Base-by-base conservation (phyloP, 495 filamentous ascomycete species). In the Neurospora sp. region DNA sequence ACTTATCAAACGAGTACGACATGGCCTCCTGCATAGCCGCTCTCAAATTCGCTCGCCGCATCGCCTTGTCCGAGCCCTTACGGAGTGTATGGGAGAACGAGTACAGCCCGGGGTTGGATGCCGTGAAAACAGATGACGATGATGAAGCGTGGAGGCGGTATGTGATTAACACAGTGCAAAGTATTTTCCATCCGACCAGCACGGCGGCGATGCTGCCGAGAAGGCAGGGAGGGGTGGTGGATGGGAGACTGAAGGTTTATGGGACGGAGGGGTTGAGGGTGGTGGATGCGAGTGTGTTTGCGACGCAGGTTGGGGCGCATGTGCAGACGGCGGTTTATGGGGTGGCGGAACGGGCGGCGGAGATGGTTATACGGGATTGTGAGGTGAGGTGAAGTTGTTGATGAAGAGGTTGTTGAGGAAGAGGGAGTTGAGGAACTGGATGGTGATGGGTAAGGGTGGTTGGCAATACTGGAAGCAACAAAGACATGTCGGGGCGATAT, bases 121-220 rank as follows among this genome's bases (percentile, higher is more conserved):
- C 40, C 4, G 75, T 74, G 5, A 27, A 74, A 53, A 76, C 71
- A 22, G 78, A 81, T 37, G 72, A 47, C n/a, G 31, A 5, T 5
- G 68, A 77, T 14, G 39, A 41, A 3, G 4, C 3, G 70, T 79
- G 74, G 75, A 42, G 71, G 1, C 73, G 74, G 16, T 81, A 73
- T 59, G 74, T 77, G 53, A 41, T 47, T 20, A 72, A 74, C 20
- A 75, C 71, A 0, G 74, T 71, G 8, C 39, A 72, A 14, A 74
- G 71, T 39, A 75, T 78, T 53, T 81, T 71, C 44, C 82, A 84
- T 47, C 77, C 78, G 9, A 69, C 78, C 18, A 85, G 85, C 42
- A 87, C 87, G 4, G 80, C 80, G 68, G 83, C 83, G 18, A 88
- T 87, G 86, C 77, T 88, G 73, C 82, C 81, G 9, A 42, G 71